Conservation (phyloP, 1,284 basidiomycete genomes). For the Ustilago loliicola region DNA sequence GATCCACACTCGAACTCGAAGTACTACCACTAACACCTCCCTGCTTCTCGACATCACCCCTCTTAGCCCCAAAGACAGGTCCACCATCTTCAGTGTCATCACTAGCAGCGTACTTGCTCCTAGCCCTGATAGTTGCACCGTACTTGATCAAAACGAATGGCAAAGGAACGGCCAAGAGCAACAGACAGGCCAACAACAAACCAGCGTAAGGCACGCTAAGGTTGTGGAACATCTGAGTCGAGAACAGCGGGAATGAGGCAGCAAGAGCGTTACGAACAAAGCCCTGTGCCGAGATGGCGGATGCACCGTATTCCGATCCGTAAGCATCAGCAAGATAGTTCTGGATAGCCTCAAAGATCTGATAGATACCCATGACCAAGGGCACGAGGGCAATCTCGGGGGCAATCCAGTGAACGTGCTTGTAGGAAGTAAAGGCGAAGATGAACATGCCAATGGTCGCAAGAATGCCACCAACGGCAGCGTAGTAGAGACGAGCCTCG, state of each 20-base stretch:
- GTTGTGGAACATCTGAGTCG: constrained; percentile 62
- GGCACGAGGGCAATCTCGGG: constrained; percentile 58
- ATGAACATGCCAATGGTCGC: constrained; percentile 60
- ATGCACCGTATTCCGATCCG: constrained; percentile 53
- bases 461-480: constrained; percentile 52
- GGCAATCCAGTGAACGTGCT: constrained; percentile 61
- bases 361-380: constrained; percentile 62
- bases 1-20: constrained; percentile 27
- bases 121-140: constrained; percentile 55
- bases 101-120: constrained; percentile 58
- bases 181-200: constrained; percentile 51
- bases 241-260: constrained; percentile 58
- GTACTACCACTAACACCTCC: constrained; percentile 6
- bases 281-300: constrained; percentile 58
- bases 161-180: constrained; percentile 54
- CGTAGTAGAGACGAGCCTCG: constrained; percentile 63
- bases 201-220: constrained; percentile 55
- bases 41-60: constrained; percentile 46
- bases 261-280: constrained; percentile 59
- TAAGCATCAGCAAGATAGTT: constrained; percentile 57
- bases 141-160: constrained; percentile 60
- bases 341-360: constrained; percentile 61
- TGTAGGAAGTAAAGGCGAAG: constrained; percentile 60
- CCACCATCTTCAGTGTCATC: constrained; percentile 41
- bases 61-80: constrained; percentile 46